Conservation (phyloP, 495 filamentous ascomycete genomes). For the Penicillium cinerascens region DNA sequence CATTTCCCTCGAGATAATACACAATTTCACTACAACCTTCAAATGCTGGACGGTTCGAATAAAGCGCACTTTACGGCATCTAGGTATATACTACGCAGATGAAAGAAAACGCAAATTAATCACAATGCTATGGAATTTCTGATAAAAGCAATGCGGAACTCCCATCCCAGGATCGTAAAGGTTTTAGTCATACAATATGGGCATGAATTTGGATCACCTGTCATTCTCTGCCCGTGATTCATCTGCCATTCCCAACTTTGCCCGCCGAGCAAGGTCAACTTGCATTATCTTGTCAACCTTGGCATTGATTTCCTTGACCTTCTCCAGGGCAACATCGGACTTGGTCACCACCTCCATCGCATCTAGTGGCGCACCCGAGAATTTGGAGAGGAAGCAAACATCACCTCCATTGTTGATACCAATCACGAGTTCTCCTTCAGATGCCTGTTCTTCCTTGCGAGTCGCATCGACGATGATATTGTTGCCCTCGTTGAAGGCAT, state of each 20-base stretch:
- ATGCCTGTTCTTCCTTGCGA: slow-evolving; percentile 78
- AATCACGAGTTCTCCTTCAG: slow-evolving; percentile 79
- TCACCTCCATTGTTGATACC: slow-evolving; percentile 87
- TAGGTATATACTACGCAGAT: not conserved
- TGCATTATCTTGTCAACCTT: slow-evolving; percentile 68
- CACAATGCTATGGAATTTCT: not conserved
- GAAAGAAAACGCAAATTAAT: not conserved
- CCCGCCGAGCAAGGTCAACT: slow-evolving; percentile 69
- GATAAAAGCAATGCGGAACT: slow-evolving; percentile 16
- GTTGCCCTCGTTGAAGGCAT: slow-evolving; percentile 68
- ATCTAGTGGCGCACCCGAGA: slow-evolving; percentile 75
- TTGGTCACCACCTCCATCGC: slow-evolving; percentile 71
- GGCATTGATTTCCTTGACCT: slow-evolving; percentile 73
- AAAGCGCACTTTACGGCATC: too few relatives aligned
- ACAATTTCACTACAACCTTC: too few relatives aligned
- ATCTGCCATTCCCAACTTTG: slow-evolving; percentile 70
- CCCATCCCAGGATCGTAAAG: slow-evolving; percentile 25
- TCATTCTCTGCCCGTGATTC: slow-evolving; percentile 85
- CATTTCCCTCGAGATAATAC: too few relatives aligned
- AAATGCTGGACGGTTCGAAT: too few relatives aligned
- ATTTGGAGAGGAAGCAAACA: slow-evolving; percentile 86
- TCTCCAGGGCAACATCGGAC: slow-evolving; percentile 62
- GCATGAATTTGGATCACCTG: slow-evolving; percentile 21
- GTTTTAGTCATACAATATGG: slow-evolving; percentile 22
- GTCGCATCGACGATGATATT: slow-evolving; percentile 73